Percentiles rank a stretch among this genome's conserved stretches.
Conservation (phyloP, 163 green algal genomes). For the Scenedesmus sp. region DNA sequence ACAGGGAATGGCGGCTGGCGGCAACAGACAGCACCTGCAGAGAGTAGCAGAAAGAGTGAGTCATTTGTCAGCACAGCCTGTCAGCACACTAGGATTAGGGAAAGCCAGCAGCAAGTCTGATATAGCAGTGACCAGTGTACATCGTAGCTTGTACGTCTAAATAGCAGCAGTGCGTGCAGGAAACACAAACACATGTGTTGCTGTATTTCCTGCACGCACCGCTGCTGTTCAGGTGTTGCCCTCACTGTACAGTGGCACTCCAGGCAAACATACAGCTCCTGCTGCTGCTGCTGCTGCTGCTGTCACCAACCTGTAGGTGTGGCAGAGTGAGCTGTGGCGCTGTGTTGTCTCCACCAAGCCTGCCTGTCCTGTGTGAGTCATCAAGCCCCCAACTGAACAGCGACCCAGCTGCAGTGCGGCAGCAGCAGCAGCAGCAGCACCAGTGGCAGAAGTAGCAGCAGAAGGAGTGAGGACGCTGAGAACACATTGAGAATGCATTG, state of each 20-base stretch:
- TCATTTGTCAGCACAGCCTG: neutral
- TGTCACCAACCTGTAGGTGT: constrained; percentile 22
- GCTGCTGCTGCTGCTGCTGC: neutral
- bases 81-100: neutral
- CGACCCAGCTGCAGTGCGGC: constrained; percentile 32
- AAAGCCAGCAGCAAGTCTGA: neutral
- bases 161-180: too few species aligned
- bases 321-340: constrained; percentile 45
- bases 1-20: constrained; percentile 62
- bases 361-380: constrained; percentile 52
- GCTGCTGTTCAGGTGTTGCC: too few species aligned
- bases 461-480: too few species aligned
- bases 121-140: too few species aligned
- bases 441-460: neutral
- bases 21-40: constrained; percentile 60
- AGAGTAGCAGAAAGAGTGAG: neutral
- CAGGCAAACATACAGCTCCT: neutral
- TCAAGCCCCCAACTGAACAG: constrained; percentile 69
- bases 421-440: constrained; percentile 14
- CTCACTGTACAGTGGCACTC: neutral
- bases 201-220: too few species aligned
- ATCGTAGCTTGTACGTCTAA: too few species aligned
- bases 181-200: too few species aligned
- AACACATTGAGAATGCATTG: too few species aligned
- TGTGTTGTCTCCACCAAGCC: constrained; percentile 51